Conservation (phyloP, 768 basidiomycete genomes). For the Kondoa malvinella region DNA sequence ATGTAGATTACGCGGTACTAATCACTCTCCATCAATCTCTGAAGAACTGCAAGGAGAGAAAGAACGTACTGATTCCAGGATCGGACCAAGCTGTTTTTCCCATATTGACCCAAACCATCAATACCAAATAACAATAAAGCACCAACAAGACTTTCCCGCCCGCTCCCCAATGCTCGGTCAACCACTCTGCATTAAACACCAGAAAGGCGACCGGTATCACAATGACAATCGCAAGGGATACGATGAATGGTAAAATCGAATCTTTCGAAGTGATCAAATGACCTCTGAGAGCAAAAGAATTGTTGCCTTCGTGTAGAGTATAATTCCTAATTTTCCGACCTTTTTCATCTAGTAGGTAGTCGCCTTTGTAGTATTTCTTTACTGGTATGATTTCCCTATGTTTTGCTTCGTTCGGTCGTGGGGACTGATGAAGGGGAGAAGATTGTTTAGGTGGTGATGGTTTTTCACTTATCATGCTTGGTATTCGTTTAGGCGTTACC, state of each 20-base stretch:
- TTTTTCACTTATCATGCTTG: not conserved
- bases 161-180: slow-evolving; percentile 48
- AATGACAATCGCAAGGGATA: slow-evolving; percentile 45
- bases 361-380: not conserved
- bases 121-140: slow-evolving; percentile 46
- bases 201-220: slow-evolving; percentile 66
- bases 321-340: not conserved
- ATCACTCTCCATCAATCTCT: not conserved
- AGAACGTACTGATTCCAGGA: slow-evolving; percentile 15
- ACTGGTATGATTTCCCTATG: not conserved
- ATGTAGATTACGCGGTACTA: slow-evolving; percentile 1
- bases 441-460: too few species aligned
- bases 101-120: slow-evolving; percentile 58
- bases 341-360: not conserved
- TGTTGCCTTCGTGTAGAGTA: slow-evolving; percentile 38
- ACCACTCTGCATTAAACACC: slow-evolving; percentile 69
- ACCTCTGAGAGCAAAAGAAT: slow-evolving; percentile 59
- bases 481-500: not conserved
- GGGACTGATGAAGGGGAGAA: too few species aligned
- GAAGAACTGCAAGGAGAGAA: not conserved
- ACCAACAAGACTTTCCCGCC: slow-evolving; percentile 35
- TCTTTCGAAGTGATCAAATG: slow-evolving; percentile 69
- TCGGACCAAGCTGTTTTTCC: slow-evolving; percentile 43
- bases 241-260: slow-evolving; percentile 61
- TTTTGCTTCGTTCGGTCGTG: too few species aligned